Percentiles rank a stretch among this genome's conserved stretches.
These are phyloP conservation scores for Strigomonas culicis DNA, from an alignment of 208 protist genomes.

Conservation along the genomic window DNA sequence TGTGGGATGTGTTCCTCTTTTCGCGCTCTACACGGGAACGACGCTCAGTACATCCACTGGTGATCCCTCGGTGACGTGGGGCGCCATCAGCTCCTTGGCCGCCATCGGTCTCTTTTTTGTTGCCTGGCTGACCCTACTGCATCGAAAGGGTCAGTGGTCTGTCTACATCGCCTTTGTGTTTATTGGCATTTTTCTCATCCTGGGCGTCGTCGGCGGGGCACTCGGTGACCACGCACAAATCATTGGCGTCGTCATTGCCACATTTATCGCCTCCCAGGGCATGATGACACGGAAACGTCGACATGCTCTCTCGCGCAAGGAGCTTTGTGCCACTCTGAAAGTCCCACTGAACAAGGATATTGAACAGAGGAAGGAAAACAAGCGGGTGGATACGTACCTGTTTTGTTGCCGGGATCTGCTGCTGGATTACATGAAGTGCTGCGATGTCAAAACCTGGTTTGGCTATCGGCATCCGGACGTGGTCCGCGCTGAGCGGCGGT, in stretches of 20 bases:
- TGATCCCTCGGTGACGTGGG: slow-evolving; percentile 56
- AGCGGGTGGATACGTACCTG: slow-evolving; percentile 63
- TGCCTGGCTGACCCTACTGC: slow-evolving; percentile 68
- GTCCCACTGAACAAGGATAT: slow-evolving; percentile 27
- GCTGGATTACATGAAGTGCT: slow-evolving; percentile 64
- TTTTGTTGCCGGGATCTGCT: slow-evolving; percentile 75
- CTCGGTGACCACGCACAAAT: slow-evolving; percentile 26
- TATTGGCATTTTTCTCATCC: slow-evolving; percentile 40
- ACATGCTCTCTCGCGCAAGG: slow-evolving; percentile 45
- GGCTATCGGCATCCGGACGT: slow-evolving; percentile 76
- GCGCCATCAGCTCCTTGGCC: slow-evolving; percentile 43
- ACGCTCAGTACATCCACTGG: slow-evolving; percentile 46
- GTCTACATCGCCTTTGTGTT: slow-evolving; percentile 52
- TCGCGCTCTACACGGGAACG: slow-evolving; percentile 62
- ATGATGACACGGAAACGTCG: slow-evolving; percentile 77
- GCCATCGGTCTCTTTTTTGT: slow-evolving; percentile 63
- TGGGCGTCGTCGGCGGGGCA: slow-evolving; percentile 47
- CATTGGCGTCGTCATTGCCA: slow-evolving; percentile 35
- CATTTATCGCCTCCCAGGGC: slow-evolving; percentile 66
- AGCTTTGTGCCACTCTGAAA: slow-evolving; percentile 31
- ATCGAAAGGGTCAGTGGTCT: slow-evolving; percentile 62
- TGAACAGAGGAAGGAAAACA: slow-evolving; percentile 23
- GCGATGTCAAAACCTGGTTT: slow-evolving; percentile 62
- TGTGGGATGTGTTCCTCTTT: slow-evolving; percentile 72
- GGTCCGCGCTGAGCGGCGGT: slow-evolving; percentile 43